These are phyloP conservation scores for Colletotrichum lindemuthianum DNA, from an alignment of 2,329 filamentous ascomycete species.

Conservation along the genomic window DNA sequence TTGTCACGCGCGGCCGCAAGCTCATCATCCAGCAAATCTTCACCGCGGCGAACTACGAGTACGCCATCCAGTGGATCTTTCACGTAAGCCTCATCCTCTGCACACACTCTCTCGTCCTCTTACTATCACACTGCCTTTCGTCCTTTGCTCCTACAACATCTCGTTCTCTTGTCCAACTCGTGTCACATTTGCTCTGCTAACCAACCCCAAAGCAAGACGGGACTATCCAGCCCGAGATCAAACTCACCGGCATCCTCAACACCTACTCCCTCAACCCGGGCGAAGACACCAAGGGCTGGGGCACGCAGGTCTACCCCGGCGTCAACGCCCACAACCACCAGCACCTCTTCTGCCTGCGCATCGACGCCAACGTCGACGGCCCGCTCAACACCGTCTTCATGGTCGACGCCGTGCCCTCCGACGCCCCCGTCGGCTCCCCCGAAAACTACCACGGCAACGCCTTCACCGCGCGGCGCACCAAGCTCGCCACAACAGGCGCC, in stretches of 20 bases:
- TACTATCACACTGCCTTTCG: constrained; percentile 38
- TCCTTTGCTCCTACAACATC: too few relatives aligned
- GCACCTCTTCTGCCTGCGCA: constrained; percentile 90
- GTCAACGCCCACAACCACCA: constrained; percentile 98
- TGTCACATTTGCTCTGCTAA: too few relatives aligned
- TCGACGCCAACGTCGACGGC: constrained; percentile 89
- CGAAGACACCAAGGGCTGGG: constrained; percentile 88
- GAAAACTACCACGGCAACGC: constrained; percentile 93
- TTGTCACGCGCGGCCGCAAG: constrained; percentile 87
- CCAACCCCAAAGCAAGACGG: constrained; percentile 72
- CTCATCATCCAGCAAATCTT: constrained; percentile 92
- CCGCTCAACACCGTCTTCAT: constrained; percentile 86
- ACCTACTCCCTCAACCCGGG: constrained; percentile 84
- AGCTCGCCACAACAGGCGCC: constrained; percentile 75
- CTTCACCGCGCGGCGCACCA: constrained; percentile 87
- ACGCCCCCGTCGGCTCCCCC: constrained; percentile 79
- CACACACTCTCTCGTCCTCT: too few relatives aligned
- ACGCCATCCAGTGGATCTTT: constrained; percentile 81
- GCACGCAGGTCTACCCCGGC: constrained; percentile 87
- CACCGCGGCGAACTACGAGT: constrained; percentile 96
- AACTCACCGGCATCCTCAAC: constrained; percentile 92
- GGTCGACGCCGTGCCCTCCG: constrained; percentile 76
- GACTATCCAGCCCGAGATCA: constrained; percentile 90
- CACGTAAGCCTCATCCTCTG: constrained; percentile 56
- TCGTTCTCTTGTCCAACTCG: too few relatives aligned